Evolutionary conservation across 106 monocot genomes (phyloP), one percentile per base, ranked within the genome.

Genomic region (Vanilla planifolia): DNA sequence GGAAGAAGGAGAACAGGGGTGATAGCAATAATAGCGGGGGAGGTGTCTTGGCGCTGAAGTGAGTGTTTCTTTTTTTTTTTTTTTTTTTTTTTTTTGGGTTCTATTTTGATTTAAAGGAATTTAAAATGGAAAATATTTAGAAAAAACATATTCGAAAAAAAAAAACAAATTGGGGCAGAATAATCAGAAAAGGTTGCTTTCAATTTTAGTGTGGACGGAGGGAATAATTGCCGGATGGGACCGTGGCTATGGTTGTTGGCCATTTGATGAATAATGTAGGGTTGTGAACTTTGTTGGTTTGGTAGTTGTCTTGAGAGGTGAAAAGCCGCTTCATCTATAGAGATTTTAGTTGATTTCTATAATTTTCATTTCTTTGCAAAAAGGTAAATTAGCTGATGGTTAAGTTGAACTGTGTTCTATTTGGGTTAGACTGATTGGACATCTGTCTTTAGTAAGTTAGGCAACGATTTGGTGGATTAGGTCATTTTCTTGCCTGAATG

Each of bases 21-120:
- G 53, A 55, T 55, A 5, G 32, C n/a, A 55, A 55, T 55, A 55
- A 55, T 32, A 10, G 52, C 52, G 52, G 22, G 15, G 37, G 52
- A 10, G 52, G 14, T 48, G 15, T 0, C 28, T 52, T 52, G 14
- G 53, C 29, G 53, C 53, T 32, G 15, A 52, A 52, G 32, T 5
- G 53, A 0, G 32, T 55, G 30, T 23, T 32, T 55, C 23, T 32
- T 30, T 16, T 32, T 32, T 55, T 32, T 1, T 0, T 15, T n/a
- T n/a, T 13, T 17, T 45, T 45, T 45, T 16, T 16, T 45, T 45
- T 45, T 45, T 45, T 45, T 15, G 32, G 53, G 37, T 37, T 37
- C 10, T 55, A 32, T 55, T 30, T 13, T 55, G 2, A 16, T 55
- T 15, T 16, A 55, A 55, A 27, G 3, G n/a, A 55, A 37, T 6